Evolutionary conservation across 2,329 filamentous ascomycete genomes (phyloP).

Genomic region (Alternaria brassicae): DNA sequence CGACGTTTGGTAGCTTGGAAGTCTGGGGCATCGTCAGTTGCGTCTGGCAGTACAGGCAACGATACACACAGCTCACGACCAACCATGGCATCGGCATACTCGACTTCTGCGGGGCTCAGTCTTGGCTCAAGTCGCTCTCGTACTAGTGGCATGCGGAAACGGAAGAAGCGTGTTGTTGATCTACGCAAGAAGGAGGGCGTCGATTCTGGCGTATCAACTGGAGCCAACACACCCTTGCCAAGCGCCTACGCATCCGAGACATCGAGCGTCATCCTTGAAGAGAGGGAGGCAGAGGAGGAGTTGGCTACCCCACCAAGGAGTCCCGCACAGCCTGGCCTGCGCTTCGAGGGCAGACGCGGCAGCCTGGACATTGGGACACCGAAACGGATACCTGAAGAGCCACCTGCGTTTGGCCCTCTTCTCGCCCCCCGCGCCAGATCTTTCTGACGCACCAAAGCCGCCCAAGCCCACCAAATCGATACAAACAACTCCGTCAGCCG

Average conservation of each 20-base stretch:
- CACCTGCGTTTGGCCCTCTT: constrained; percentile 26
- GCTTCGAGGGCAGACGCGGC: constrained; percentile 34
- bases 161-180: constrained; percentile 85
- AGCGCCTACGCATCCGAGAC: constrained; percentile 68
- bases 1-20: constrained; percentile 58
- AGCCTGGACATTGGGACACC: constrained; percentile 37
- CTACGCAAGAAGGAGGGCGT: constrained; percentile 67
- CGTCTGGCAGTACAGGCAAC: constrained; percentile 56
- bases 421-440: constrained; percentile 38
- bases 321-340: constrained; percentile 30
- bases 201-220: constrained; percentile 60
- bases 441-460: constrained; percentile 36
- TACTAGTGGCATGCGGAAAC: constrained; percentile 71
- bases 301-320: constrained; percentile 43
- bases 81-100: constrained; percentile 66
- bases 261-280: constrained; percentile 47
- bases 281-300: constrained; percentile 42
- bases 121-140: constrained; percentile 68
- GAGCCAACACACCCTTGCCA: constrained; percentile 56
- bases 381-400: constrained; percentile 27
- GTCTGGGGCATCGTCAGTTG: constrained; percentile 44
- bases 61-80: constrained; percentile 67
- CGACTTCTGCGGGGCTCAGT: constrained; percentile 66
- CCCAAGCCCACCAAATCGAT: constrained; percentile 35
- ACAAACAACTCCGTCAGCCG: constrained; percentile 12